Conservation (phyloP, 805 yeast species). For the Dipodascopsis tothii region DNA sequence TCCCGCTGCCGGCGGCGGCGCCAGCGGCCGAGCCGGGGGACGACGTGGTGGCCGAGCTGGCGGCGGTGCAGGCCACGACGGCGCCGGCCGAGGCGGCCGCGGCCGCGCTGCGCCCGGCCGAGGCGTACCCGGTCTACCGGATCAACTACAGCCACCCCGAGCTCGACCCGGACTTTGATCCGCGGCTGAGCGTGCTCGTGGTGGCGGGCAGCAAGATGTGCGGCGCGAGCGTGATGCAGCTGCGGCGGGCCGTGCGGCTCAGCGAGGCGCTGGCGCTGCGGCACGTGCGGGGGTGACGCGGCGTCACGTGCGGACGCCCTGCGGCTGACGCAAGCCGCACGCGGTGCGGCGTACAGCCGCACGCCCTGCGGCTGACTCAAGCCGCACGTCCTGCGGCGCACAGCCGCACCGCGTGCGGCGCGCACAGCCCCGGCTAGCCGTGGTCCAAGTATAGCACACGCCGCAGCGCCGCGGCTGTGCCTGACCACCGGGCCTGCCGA, state of each 20-base stretch:
- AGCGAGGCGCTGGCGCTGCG: not conserved
- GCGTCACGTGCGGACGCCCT: too few relatives aligned
- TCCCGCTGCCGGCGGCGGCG: not conserved
- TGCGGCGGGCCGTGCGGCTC: conserved; percentile 3
- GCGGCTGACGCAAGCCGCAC: too few relatives aligned
- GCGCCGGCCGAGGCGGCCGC: not conserved
- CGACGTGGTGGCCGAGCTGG: not conserved
- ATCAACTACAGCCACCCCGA: conserved; percentile 10
- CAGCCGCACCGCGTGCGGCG: too few relatives aligned
- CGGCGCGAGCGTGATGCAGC: conserved; percentile 11
- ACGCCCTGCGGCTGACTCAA: too few relatives aligned
- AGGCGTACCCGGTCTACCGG: conserved; percentile 4
- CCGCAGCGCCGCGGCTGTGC: too few relatives aligned
- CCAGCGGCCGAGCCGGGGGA: not conserved
- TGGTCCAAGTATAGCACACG: too few relatives aligned
- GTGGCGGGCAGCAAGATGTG: conserved; percentile 9
- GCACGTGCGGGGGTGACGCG: not conserved
- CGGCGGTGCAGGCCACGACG: not conserved
- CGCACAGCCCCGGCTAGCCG: too few relatives aligned
- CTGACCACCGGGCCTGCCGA: too few relatives aligned
- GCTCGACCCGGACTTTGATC: conserved; percentile 1
- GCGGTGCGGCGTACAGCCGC: too few relatives aligned
- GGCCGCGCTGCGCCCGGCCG: conserved; percentile 1
- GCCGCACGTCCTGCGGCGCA: too few relatives aligned
- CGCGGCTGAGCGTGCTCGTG: conserved; percentile 6